phyloP scores from a whole-genome alignment of 179 eudicot genomes.

The Carnegiea gigantea region DNA sequence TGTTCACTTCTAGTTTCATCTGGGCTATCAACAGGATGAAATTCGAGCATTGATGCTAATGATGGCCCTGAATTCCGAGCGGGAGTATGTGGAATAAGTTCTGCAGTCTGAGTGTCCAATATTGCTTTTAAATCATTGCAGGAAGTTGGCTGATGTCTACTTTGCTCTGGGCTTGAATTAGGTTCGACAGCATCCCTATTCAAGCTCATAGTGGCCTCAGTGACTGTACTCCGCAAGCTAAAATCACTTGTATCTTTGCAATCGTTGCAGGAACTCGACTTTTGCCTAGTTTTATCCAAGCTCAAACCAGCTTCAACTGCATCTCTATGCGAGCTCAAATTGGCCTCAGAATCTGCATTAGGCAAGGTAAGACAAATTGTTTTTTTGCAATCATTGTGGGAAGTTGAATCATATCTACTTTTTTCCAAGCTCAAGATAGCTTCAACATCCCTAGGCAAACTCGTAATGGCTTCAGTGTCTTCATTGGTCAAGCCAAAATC shows the following conservation, averaged over 20 bases:
- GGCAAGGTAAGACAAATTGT: neutral
- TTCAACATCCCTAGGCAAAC: neutral
- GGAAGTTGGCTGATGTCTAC: neutral
- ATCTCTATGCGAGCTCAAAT: neutral
- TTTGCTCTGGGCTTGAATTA: neutral
- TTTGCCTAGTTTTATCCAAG: neutral
- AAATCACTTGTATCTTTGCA: neutral
- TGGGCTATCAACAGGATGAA: neutral
- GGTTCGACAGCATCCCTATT: neutral
- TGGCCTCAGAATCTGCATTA: neutral
- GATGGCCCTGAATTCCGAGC: conserved; percentile 9
- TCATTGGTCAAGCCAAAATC: neutral
- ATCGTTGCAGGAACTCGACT: neutral
- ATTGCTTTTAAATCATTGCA: conserved; percentile 1
- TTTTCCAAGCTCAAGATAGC: neutral
- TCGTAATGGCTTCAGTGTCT: neutral
- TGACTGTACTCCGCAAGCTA: neutral
- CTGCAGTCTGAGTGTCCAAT: conserved; percentile 1
- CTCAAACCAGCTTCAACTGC: neutral
- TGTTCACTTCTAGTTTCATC: conserved; percentile 1
- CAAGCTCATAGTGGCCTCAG: conserved; percentile 1
- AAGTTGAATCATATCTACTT: neutral
- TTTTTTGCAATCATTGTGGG: neutral
- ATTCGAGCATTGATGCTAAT: neutral
- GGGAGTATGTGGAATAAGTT: conserved; percentile 2